Conservation (phyloP, 2,329 filamentous ascomycete genomes). For the Fusarium robinianum region DNA sequence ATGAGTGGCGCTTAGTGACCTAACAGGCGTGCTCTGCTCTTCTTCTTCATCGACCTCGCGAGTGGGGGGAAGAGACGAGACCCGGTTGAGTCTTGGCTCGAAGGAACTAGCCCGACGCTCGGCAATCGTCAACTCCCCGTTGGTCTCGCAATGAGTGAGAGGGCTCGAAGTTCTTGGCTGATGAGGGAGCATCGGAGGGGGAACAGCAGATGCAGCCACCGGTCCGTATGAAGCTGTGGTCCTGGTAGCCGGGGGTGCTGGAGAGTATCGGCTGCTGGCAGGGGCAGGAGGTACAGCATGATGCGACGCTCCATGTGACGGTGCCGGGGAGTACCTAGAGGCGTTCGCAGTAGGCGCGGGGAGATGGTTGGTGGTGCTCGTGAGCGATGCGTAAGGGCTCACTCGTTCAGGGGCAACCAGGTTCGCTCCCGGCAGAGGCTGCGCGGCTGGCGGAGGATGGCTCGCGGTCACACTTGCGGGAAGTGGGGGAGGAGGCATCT, state of each 20-base stretch:
- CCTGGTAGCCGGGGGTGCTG: slow-evolving; percentile 49
- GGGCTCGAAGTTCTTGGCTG: slow-evolving; percentile 69
- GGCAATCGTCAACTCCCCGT: slow-evolving; percentile 48
- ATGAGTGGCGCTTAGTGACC: slow-evolving; percentile 35
- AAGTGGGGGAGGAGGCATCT: slow-evolving; percentile 27
- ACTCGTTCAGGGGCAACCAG: slow-evolving; percentile 58
- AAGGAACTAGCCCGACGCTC: slow-evolving; percentile 58
- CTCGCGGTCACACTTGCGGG: slow-evolving; percentile 14
- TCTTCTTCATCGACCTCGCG: slow-evolving; percentile 66
- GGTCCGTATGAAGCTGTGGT: slow-evolving; percentile 49
- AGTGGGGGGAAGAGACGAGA: slow-evolving; percentile 64
- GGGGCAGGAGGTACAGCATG: slow-evolving; percentile 45
- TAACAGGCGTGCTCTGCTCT: slow-evolving; percentile 37
- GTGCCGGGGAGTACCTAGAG: slow-evolving; percentile 67
- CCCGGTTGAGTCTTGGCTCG: slow-evolving; percentile 58
- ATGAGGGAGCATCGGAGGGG: slow-evolving; percentile 58
- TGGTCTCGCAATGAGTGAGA: slow-evolving; percentile 65
- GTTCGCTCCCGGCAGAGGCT: slow-evolving; percentile 37
- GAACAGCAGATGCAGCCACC: slow-evolving; percentile 41
- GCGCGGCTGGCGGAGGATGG: slow-evolving; percentile 19
- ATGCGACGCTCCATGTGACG: slow-evolving; percentile 42
- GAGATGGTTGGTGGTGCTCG: slow-evolving; percentile 41
- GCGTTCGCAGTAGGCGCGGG: slow-evolving; percentile 43
- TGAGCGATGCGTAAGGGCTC: slow-evolving; percentile 58
- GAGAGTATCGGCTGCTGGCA: slow-evolving; percentile 57